Conservation (phyloP, 1,284 basidiomycete species). For the Apiotrichum gracile region DNA sequence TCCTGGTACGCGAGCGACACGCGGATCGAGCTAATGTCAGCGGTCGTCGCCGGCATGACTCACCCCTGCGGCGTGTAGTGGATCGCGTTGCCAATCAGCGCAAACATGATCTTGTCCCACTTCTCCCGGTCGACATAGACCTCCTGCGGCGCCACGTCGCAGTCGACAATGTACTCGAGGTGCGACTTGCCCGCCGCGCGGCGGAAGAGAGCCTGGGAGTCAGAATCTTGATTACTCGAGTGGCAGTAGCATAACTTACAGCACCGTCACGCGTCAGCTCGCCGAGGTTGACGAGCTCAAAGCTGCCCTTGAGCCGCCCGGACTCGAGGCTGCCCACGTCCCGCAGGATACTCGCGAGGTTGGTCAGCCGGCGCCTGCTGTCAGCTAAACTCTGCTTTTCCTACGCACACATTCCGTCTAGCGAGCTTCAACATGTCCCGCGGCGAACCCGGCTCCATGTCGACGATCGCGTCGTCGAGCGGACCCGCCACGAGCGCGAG, state of each 20-base stretch:
- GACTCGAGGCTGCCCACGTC: constrained; percentile 45
- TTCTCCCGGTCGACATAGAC: constrained; percentile 47
- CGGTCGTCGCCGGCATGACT: constrained; percentile 1
- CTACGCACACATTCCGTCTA: constrained; percentile 34
- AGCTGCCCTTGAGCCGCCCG: constrained; percentile 40
- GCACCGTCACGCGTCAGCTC: constrained; percentile 45
- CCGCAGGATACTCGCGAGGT: constrained; percentile 44
- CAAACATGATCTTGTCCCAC: constrained; percentile 50
- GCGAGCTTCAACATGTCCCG: constrained; percentile 40
- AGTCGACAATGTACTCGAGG: constrained; percentile 42
- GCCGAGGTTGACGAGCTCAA: constrained; percentile 44
- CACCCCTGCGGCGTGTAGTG: constrained; percentile 40
- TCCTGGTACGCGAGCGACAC: constrained; percentile 27
- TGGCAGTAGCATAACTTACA: constrained; percentile 1
- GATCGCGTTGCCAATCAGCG: constrained; percentile 46
- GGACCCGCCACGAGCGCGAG: constrained; percentile 45
- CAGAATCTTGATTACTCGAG: not conserved
- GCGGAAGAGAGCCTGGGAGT: constrained; percentile 39
- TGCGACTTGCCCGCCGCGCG: constrained; percentile 31
- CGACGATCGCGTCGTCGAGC: constrained; percentile 34
- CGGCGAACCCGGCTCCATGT: constrained; percentile 27
- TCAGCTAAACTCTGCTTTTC: not conserved
- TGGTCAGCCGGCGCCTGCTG: constrained; percentile 27
- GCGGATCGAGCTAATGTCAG: constrained; percentile 15
- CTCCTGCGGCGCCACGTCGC: constrained; percentile 32